Evolutionary conservation across 352 stramenopile genomes (phyloP).

Genomic region (Pythium myriotylum): DNA sequence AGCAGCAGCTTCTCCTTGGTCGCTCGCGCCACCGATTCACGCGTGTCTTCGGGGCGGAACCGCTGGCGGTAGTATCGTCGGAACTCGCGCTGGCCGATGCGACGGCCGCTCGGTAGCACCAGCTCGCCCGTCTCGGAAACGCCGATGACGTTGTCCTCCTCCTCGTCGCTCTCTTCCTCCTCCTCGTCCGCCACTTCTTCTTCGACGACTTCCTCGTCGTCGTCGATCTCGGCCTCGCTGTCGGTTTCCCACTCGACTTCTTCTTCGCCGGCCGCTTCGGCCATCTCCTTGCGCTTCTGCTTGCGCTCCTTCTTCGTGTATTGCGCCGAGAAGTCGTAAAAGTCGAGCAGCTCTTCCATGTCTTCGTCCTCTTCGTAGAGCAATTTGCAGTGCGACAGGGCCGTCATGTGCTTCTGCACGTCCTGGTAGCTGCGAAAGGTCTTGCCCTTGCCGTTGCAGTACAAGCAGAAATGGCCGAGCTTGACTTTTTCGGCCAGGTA

Average conservation of each 20-base stretch:
- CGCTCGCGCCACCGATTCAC: conserved; percentile 73
- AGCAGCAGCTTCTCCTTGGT: conserved; percentile 82
- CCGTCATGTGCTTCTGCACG: conserved; percentile 95
- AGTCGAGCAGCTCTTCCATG: conserved; percentile 88
- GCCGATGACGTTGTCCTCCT: conserved; percentile 60
- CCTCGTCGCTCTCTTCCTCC: conserved; percentile 49
- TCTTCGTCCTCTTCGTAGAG: conserved; percentile 90
- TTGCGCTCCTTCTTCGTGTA: conserved; percentile 52
- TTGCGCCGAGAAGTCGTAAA: conserved; percentile 91
- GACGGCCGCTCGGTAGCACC: conserved; percentile 79
- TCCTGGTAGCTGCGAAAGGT: conserved; percentile 89
- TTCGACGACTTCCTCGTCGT: conserved; percentile 75
- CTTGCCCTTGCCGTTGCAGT: conserved; percentile 93
- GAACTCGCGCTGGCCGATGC: conserved; percentile 89
- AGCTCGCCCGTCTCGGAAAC: conserved; percentile 91
- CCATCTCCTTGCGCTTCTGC: conserved; percentile 32
- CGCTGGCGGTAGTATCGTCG: conserved; percentile 90
- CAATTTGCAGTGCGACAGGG: conserved; percentile 91
- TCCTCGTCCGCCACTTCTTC: conserved; percentile 56
- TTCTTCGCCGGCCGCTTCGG: conserved; percentile 30
- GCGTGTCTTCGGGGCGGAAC: conserved; percentile 79
- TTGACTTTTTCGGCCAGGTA: conserved; percentile 97
- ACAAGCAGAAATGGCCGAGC: conserved; percentile 94
- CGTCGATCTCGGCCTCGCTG: conserved; percentile 74
- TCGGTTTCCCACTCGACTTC: conserved; percentile 80